These are phyloP conservation scores for Mycosphaerelloides madeirae DNA, from an alignment of 2,329 filamentous ascomycete genomes.

Conservation along the genomic window DNA sequence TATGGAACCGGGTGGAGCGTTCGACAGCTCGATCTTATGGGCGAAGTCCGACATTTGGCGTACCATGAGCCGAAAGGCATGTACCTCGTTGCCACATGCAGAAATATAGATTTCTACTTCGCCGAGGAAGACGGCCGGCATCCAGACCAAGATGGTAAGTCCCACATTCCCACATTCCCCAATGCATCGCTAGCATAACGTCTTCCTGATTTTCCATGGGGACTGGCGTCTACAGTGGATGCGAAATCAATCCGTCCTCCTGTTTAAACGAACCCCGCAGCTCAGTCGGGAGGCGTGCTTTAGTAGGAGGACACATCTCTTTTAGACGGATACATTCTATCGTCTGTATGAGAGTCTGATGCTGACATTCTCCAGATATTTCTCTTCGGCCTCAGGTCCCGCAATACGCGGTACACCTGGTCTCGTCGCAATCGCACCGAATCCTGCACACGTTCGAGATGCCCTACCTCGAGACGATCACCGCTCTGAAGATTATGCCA, in stretches of 20 bases:
- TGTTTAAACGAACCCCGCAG: conserved; percentile 3
- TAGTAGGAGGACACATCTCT: neutral
- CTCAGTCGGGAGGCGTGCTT: neutral
- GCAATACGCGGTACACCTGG: conserved; percentile 68
- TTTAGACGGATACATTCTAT: neutral
- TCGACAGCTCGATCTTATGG: conserved; percentile 59
- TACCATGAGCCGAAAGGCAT: conserved; percentile 71
- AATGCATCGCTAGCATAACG: conserved; percentile 22
- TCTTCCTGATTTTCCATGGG: conserved; percentile 16
- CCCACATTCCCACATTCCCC: neutral
- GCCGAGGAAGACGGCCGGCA: conserved; percentile 79
- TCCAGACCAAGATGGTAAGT: conserved; percentile 67
- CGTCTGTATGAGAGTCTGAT: neutral
- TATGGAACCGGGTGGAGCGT: conserved; percentile 74
- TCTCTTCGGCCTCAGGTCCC: conserved; percentile 62
- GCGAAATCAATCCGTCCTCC: conserved; percentile 19
- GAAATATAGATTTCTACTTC: conserved; percentile 67
- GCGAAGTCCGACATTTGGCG: conserved; percentile 63
- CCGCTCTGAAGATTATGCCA: conserved; percentile 76
- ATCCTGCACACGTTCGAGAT: conserved; percentile 72
- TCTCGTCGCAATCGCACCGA: conserved; percentile 72
- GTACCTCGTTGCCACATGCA: conserved; percentile 71
- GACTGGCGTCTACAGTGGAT: conserved; percentile 28
- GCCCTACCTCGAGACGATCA: conserved; percentile 69
- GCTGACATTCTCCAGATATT: conserved; percentile 37